Evolutionary conservation across 2,329 filamentous ascomycete genomes (phyloP), one percentile per base, ranked within the genome.

Genomic region (Magnaporthiopsis poae): DNA sequence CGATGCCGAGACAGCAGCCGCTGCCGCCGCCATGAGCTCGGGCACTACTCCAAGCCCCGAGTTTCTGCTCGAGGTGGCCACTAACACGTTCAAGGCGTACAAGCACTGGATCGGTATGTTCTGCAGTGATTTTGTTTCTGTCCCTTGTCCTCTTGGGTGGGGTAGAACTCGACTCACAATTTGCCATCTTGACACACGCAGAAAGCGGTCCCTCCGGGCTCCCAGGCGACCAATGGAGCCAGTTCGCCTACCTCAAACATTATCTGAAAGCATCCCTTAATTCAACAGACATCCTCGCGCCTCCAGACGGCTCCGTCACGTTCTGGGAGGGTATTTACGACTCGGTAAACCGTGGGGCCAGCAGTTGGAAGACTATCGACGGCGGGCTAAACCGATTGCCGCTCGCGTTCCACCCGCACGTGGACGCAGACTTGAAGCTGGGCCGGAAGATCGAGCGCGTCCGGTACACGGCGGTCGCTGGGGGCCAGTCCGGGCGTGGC

Each of bases 201-300:
- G 71, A 73, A 27, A 74, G 71, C 33, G 79, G 79, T 1, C 71
- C 79, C 0, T 72, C 71, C 21, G 79, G 77, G 9, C 70, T 78
- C 5, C 84, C 84, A 2, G 81, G 86, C n/a, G 87, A 89, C 71
- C 78, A 84, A 65, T 90, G 85, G 81, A 88, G 86, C 13, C 87
- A 89, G 69, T 85, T 85, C 29, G 84, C 80, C 0, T 90, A 87
- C 70, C 76, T 89, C 65, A 80, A 82, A n/a, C 86, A 89, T 72
- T 80, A 83, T 35, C 78, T 89, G 13, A 81, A 82, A 21, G 80
- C 80, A 15, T 78, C 76, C 60, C 75, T 82, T 12, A 85, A 87
- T 70, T 80, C 82, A 69, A 85, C 82, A 0, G 84, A 89, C 69
- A 76, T 83, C 8, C 71, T 74, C 31, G 31, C 31, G 31, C 31